phyloP scores from a whole-genome alignment of 306 rosid genomes.

The Rosa persica region DNA sequence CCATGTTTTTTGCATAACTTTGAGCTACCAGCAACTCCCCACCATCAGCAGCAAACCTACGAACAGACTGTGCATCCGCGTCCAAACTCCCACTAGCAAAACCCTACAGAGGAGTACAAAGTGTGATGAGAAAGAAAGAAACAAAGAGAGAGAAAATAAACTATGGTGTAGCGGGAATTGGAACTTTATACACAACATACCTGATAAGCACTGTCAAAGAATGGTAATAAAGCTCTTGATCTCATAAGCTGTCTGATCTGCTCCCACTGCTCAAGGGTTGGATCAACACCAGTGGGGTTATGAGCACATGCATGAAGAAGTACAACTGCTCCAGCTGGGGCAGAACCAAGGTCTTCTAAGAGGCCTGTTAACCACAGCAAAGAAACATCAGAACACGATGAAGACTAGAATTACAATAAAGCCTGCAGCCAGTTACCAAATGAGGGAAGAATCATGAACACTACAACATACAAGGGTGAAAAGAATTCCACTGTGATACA shows the following conservation, averaged over 20 bases:
- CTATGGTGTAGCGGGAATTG: background rate
- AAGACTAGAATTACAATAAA: background rate
- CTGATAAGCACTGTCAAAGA: slow-evolving; percentile 99
- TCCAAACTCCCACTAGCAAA: slow-evolving; percentile 99
- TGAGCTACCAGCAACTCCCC: slow-evolving; percentile 87
- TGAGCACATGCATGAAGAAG: slow-evolving; percentile 98
- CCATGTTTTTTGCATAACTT: slow-evolving; percentile 98
- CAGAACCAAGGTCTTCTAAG: slow-evolving; percentile 88
- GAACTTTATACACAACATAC: slow-evolving; percentile 31
- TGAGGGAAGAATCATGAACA: background rate
- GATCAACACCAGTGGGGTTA: slow-evolving; percentile 99
- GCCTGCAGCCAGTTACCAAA: background rate
- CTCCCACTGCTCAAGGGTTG: slow-evolving; percentile 95
- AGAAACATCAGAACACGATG: slow-evolving; percentile 16
- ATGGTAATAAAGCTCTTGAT: slow-evolving; percentile 76
- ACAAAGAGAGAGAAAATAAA: background rate
- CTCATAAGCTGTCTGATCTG: slow-evolving; percentile 84
- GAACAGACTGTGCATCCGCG: slow-evolving; percentile 83
- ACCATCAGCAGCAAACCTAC: slow-evolving; percentile 94
- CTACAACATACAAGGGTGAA: background rate
- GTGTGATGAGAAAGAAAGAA: background rate
- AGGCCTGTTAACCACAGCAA: slow-evolving; percentile 57
- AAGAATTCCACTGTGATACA: background rate
- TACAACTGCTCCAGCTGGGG: slow-evolving; percentile 86
- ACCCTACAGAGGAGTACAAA: slow-evolving; percentile 46